Conservation (phyloP, 768 basidiomycete species). For the Trametes elegans region DNA sequence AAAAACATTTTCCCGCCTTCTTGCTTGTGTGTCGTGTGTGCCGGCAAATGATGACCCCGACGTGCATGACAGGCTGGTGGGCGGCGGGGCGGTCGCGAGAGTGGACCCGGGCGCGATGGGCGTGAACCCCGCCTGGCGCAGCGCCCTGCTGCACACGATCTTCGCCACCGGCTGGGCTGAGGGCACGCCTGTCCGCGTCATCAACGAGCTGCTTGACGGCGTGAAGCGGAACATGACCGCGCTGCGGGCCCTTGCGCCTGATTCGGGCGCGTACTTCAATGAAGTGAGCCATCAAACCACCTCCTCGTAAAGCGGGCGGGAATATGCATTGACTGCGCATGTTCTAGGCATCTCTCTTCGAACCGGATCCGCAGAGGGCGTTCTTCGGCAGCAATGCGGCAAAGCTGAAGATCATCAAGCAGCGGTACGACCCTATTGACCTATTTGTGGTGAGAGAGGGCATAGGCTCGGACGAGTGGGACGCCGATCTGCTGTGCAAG, state of each 20-base stretch:
- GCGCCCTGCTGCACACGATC: constrained; percentile 35
- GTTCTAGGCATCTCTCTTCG: constrained; percentile 46
- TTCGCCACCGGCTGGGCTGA: constrained; percentile 26
- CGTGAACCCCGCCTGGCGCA: constrained; percentile 49
- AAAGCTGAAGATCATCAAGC: constrained; percentile 41
- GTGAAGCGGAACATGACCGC: constrained; percentile 24
- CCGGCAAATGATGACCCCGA: neutral
- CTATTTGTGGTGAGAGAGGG: constrained; percentile 47
- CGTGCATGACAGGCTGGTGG: constrained; percentile 33
- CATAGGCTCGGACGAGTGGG: constrained; percentile 53
- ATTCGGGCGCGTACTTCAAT: constrained; percentile 45
- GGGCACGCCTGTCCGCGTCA: constrained; percentile 14
- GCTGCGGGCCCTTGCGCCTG: constrained; percentile 32
- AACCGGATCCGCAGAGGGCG: constrained; percentile 38
- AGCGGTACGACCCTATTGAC: constrained; percentile 41
- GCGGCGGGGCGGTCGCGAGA: constrained; percentile 43
- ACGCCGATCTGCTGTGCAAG: constrained; percentile 29
- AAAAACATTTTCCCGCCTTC: neutral
- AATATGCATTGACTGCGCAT: too few species aligned
- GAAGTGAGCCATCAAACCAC: constrained; percentile 37
- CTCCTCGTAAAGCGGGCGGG: too few species aligned
- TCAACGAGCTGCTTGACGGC: constrained; percentile 17
- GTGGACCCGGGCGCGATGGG: constrained; percentile 39
- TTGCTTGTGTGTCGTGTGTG: neutral
- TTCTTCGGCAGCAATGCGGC: constrained; percentile 49